Base-by-base conservation (phyloP, 1,284 basidiomycete genomes). In the Cutaneotrichosporon sp. region DNA sequence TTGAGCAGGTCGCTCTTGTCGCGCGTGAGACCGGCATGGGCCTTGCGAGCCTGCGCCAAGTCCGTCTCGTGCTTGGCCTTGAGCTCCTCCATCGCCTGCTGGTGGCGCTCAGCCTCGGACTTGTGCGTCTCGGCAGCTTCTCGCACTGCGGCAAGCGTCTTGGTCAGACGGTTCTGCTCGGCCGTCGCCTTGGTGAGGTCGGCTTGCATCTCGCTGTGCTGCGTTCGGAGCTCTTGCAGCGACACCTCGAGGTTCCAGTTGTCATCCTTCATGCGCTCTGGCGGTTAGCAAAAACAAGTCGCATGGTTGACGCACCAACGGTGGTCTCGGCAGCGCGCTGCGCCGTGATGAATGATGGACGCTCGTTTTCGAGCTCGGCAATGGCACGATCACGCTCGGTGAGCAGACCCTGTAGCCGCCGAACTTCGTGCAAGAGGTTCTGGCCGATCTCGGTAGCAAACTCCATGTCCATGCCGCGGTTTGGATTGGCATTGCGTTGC, bases 181-280 rank as follows among this genome's bases (percentile, higher is more conserved):
- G 81, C 77, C 66, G 94, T 89, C 15, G 88, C 79, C 52, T 88
- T 86, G 60, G 82, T 81, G 12, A 81, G 76, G 21, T 83, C 79
- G 8, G 81, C 74, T 58, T 88, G 85, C 1, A 84, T 80, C 48
- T 88, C 84, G 37, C 80, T 70, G 37, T 88, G 79, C 62, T 88
- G 83, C 1, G 83, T 77, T 38, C 86, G 84, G 21, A 94, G 80
- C 59, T 97, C 91, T 72, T 98, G 93, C 26, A 92, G 80, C 20
- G 83, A 83, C 44, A 97, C 89, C 77, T 97, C 92, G 59, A 97
- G 85, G 69, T 97, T 93, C 94, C 94, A 97, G 73, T 96, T 97
- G 77, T 94, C 91, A 74, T 97, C 91, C 77, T 92, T 93, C 82
- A 85, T 93, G 56, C 90, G 89, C 48, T 80, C 79, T 75, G 60